phyloP scores from a whole-genome alignment of 768 basidiomycete species.

The Rhizopogon salebrosus region DNA sequence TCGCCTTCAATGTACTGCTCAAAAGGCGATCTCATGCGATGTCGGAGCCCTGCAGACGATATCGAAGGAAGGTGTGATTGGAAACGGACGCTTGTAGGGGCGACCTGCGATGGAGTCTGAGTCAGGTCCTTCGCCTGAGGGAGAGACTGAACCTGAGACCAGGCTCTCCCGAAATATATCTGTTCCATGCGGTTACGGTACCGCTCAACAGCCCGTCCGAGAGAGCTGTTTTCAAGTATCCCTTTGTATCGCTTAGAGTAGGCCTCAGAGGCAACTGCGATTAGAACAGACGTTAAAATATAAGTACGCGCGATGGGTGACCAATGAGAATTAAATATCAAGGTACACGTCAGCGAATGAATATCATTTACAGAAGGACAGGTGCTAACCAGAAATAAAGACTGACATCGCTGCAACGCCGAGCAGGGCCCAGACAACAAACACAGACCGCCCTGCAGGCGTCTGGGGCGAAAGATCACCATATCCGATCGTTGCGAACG shows the following conservation, averaged over 20 bases:
- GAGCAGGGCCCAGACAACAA: slow-evolving; percentile 73
- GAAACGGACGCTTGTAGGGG: slow-evolving; percentile 3
- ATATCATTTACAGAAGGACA: background rate
- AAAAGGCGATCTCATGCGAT: background rate
- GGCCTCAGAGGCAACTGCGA: slow-evolving; percentile 58
- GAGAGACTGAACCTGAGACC: background rate
- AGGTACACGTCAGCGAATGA: background rate
- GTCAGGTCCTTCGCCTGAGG: slow-evolving; percentile 1
- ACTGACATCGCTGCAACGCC: slow-evolving; percentile 77
- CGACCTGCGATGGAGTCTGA: background rate
- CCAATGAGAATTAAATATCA: background rate
- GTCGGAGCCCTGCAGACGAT: background rate
- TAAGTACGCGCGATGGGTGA: background rate
- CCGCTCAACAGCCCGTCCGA: slow-evolving; percentile 40
- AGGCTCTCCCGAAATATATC: slow-evolving; percentile 11
- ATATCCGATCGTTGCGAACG: slow-evolving; percentile 74
- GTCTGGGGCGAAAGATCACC: slow-evolving; percentile 59
- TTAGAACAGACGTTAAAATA: background rate
- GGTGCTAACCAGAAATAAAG: slow-evolving; percentile 55
- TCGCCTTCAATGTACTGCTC: background rate
- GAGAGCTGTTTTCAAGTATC: slow-evolving; percentile 41
- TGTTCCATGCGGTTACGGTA: slow-evolving; percentile 31
- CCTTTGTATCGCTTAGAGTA: slow-evolving; percentile 62
- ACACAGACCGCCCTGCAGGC: slow-evolving; percentile 68
- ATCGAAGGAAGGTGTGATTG: background rate